These are phyloP conservation scores for Umbelopsis sp. DNA, from an alignment of 192 early-diverging fungal genomes.

Conservation along the genomic window DNA sequence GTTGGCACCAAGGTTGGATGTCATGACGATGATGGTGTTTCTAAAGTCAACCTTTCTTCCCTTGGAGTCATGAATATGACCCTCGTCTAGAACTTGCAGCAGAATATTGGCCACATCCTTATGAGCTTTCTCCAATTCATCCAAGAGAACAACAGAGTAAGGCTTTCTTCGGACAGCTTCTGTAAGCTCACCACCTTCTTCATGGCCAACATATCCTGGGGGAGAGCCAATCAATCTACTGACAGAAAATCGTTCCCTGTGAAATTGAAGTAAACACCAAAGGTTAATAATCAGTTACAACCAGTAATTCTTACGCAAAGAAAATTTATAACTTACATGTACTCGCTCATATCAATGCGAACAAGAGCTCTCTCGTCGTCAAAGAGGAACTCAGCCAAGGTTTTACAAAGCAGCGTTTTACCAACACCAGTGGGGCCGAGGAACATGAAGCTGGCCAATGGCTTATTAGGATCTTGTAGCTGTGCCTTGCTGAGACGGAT, in stretches of 20 bases:
- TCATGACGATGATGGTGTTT: slow-evolving; percentile 84
- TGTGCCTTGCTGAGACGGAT: slow-evolving; percentile 79
- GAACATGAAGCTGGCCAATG: slow-evolving; percentile 81
- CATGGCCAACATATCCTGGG: slow-evolving; percentile 80
- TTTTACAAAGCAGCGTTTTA: slow-evolving; percentile 80
- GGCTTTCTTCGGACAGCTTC: slow-evolving; percentile 80
- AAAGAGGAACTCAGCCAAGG: slow-evolving; percentile 76
- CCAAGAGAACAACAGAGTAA: slow-evolving; percentile 75
- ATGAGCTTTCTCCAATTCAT: slow-evolving; percentile 86
- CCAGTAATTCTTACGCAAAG: neutral
- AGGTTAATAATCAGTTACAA: neutral
- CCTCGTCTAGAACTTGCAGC: slow-evolving; percentile 90
- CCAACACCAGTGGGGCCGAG: slow-evolving; percentile 84
- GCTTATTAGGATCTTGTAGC: slow-evolving; percentile 69
- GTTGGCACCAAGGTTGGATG: slow-evolving; percentile 76
- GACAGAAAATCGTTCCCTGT: slow-evolving; percentile 44
- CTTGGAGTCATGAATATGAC: slow-evolving; percentile 76
- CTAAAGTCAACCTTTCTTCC: slow-evolving; percentile 78
- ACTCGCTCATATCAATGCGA: slow-evolving; percentile 82
- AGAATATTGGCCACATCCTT: slow-evolving; percentile 91
- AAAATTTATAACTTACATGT: slow-evolving; percentile 47
- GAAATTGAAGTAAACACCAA: neutral
- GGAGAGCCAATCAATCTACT: slow-evolving; percentile 78
- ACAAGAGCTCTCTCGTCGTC: slow-evolving; percentile 72
- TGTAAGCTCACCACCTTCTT: slow-evolving; percentile 76